Percentiles rank a stretch among this genome's conserved stretches.
Evolutionary conservation across 345 rosid species (phyloP).

Genomic region (Eucalyptus camaldulensis): DNA sequence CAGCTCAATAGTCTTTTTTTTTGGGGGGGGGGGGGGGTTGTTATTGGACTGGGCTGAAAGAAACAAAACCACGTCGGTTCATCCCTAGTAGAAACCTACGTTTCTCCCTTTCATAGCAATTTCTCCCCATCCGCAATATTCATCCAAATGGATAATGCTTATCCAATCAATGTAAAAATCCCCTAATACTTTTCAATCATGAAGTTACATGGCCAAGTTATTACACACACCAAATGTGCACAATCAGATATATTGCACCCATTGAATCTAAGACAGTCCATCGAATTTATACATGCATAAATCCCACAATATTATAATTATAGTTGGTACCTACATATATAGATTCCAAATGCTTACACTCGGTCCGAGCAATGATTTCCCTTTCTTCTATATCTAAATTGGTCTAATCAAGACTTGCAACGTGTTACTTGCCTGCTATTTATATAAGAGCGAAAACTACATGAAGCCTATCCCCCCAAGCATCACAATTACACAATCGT

Average conservation of each 20-base stretch:
- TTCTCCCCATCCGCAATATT: neutral
- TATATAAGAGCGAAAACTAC: neutral
- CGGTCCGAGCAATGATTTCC: too few relatives aligned
- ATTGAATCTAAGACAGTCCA: too few relatives aligned
- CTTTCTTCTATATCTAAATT: neutral
- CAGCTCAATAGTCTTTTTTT: neutral
- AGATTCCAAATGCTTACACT: too few relatives aligned
- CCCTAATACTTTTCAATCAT: neutral
- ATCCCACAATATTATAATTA: too few relatives aligned
- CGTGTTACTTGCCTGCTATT: neutral
- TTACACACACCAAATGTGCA: too few relatives aligned
- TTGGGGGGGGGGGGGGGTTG: too few relatives aligned
- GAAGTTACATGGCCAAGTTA: neutral
- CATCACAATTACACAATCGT: neutral
- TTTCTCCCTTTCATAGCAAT: neutral
- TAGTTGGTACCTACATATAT: too few relatives aligned
- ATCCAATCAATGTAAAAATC: neutral
- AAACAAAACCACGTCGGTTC: neutral
- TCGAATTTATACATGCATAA: too few relatives aligned
- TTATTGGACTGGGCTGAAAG: neutral
- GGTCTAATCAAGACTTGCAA: neutral
- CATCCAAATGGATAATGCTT: neutral
- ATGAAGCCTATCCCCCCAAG: neutral
- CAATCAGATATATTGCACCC: too few relatives aligned
- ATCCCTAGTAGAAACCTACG: neutral